A percentile compares a stretch with the other conserved stretches of the same genome.
phyloP scores from a whole-genome alignment of 2,329 filamentous ascomycete genomes.

The Xylariaceae sp. region DNA sequence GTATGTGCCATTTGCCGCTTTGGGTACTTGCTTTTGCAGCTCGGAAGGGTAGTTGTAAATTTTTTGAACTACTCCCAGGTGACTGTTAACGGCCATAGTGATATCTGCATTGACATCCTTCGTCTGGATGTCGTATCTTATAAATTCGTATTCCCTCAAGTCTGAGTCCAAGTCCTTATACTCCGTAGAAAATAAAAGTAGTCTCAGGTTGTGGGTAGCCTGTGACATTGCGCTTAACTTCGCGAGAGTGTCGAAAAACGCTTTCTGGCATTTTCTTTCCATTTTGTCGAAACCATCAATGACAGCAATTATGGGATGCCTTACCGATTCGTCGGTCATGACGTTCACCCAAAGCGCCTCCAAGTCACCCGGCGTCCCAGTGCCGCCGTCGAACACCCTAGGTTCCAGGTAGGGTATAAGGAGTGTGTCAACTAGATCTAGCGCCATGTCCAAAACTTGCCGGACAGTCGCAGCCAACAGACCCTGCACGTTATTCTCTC shows the following conservation, averaged over 20 bases:
- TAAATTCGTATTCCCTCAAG: not conserved
- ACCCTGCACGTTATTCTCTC: slow-evolving; percentile 11
- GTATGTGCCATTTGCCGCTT: too few relatives aligned
- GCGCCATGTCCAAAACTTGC: slow-evolving; percentile 4
- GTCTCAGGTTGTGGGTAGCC: not conserved
- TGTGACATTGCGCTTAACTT: not conserved
- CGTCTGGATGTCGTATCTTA: not conserved
- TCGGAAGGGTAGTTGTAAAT: not conserved
- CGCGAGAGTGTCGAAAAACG: not conserved
- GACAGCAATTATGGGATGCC: not conserved
- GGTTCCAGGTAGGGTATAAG: not conserved
- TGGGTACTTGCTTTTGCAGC: not conserved
- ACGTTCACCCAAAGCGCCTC: not conserved
- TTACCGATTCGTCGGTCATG: not conserved
- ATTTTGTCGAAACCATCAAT: slow-evolving; percentile 11
- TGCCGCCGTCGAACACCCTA: too few relatives aligned
- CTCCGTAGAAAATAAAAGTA: slow-evolving; percentile 3
- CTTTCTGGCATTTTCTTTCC: not conserved
- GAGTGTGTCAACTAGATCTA: not conserved
- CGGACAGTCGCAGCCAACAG: slow-evolving; percentile 5
- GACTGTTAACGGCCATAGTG: not conserved
- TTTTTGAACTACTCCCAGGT: not conserved
- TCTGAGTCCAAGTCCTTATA: not conserved
- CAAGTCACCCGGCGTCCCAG: not conserved
- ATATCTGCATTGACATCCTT: not conserved